phyloP scores from a whole-genome alignment of 768 basidiomycete genomes.

The Tulasnella sp. region DNA sequence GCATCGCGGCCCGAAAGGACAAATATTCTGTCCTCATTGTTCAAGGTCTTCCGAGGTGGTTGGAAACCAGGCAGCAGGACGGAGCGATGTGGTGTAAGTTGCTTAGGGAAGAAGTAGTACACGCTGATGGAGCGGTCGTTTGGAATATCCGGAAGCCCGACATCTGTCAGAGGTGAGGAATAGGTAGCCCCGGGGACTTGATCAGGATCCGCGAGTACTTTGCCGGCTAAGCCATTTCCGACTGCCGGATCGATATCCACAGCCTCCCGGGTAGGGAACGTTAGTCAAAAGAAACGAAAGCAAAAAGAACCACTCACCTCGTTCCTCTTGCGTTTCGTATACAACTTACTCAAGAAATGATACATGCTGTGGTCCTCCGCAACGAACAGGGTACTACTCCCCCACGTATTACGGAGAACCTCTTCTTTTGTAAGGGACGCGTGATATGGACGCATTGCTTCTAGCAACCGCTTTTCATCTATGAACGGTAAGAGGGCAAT shows the following conservation, averaged over 20 bases:
- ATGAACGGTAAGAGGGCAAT: constrained; percentile 96
- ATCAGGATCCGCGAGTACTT: constrained; percentile 68
- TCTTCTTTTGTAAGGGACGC: constrained; percentile 63
- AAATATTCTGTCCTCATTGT: constrained; percentile 55
- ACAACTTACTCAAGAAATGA: constrained; percentile 75
- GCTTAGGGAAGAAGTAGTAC: constrained; percentile 79
- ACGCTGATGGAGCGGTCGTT: constrained; percentile 82
- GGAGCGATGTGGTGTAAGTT: constrained; percentile 74
- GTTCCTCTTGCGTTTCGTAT: constrained; percentile 73
- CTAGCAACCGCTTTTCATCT: constrained; percentile 67
- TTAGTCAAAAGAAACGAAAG: background rate
- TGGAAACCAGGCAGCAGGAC: constrained; percentile 62
- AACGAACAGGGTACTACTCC: constrained; percentile 70
- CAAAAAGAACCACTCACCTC: constrained; percentile 37
- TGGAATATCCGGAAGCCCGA: constrained; percentile 62
- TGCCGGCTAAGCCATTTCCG: constrained; percentile 71
- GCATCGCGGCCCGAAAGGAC: constrained; percentile 35
- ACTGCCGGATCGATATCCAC: constrained; percentile 52
- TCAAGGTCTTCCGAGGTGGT: constrained; percentile 47
- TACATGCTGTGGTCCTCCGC: constrained; percentile 76
- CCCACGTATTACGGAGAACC: constrained; percentile 70
- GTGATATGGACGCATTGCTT: constrained; percentile 58
- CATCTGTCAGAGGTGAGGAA: constrained; percentile 51
- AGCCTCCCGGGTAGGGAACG: too few species aligned
- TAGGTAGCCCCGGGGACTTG: constrained; percentile 90